Base-by-base conservation (phyloP, 768 basidiomycete species). In the Xerocomus spinulosus region DNA sequence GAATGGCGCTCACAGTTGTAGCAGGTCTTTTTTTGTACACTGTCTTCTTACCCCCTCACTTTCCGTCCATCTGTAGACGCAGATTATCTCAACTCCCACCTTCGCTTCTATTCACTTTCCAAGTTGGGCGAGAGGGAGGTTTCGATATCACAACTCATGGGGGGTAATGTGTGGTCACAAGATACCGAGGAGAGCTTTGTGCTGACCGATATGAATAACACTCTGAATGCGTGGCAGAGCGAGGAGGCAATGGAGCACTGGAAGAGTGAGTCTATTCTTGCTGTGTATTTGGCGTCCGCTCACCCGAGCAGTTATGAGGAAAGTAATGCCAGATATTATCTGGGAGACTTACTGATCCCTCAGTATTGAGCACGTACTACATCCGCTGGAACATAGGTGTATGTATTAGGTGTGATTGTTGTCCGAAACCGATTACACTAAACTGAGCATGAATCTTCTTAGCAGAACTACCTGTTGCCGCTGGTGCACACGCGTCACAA, bases 1-100 rank as follows among this genome's bases (percentile, higher is more conserved):
- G 15, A 44, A 32, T 29, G 15, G n/a, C 42, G 38, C 53, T 62
- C 12, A 62, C 15, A 1, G 8, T 7, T 32, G 35, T 7, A 14
- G 20, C 49, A 93, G 92, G 85, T 92, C 14, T 78, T 92, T 58
- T 85, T 95, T 69, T 95, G 93, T 66, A 85, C 83, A 1, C 68
- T 73, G 21, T 79, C 82, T 10, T 35, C 70, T 7, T 57, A 61
- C 13, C 74, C 80, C 3, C 60, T 88, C 41, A 74, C 74, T 12
- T 85, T 90, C 74, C 80, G 85, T 28, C 58, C 71, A 13, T 67
- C 82, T 0, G 59, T 54, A 13, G 61, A 70, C n/a, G 66, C 70
- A 2, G 88, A 90, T 62, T 87, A 79, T 64, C 76, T 86, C 20
- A 76, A 80, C 3, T 90, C 88, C 9, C 74, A 79, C 36, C 67